Evolutionary conservation across 2,329 filamentous ascomycete species (phyloP), one percentile per base, ranked within the genome.

Genomic region (Fusarium scirpi): DNA sequence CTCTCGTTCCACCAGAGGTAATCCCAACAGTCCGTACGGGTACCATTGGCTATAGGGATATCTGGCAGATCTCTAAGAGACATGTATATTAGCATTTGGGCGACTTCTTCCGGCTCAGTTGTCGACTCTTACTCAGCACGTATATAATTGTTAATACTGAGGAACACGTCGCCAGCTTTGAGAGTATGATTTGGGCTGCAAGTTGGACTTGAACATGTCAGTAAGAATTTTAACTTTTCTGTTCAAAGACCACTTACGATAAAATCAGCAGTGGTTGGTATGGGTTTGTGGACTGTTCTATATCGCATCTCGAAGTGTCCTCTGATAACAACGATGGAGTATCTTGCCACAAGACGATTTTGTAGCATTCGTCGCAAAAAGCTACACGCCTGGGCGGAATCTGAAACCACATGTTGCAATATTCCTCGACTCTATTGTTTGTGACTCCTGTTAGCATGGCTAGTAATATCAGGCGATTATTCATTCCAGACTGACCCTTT

Each of bases 361-460:
- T 20, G 5, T 22, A 44, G 41, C 41, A 44, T 24, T 44, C 41
- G 5, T 44, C 41, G 13, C 41, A 44, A 16, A 22, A 44, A 2
- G 41, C 40, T 2, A 0, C 34, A n/a, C 10, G 12, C 41, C 4
- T 24, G n/a, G 0, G 8, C 1, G 20, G 41, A 9, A 44, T 16
- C 20, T 44, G 41, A 4, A 44, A 22, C 41, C 41, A 44, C 41
- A 2, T 22, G 3, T 22, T 5, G 5, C 41, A 44, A 0, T 44
- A 44, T 8, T 43, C 7, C 8, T 20, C 10, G n/a, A n/a, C 12
- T 18, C 38, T 41, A 10, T 41, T 41, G n/a, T 12, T 41, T 22
- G 6, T 8, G 4, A 27, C 2, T 27, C 11, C 4, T 46, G 22
- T 27, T 18, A 46, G 25, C 24, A 25, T 12, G 5, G 6, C 15